Base-by-base conservation (phyloP, 805 yeast species). In the Limtongia smithiae region DNA sequence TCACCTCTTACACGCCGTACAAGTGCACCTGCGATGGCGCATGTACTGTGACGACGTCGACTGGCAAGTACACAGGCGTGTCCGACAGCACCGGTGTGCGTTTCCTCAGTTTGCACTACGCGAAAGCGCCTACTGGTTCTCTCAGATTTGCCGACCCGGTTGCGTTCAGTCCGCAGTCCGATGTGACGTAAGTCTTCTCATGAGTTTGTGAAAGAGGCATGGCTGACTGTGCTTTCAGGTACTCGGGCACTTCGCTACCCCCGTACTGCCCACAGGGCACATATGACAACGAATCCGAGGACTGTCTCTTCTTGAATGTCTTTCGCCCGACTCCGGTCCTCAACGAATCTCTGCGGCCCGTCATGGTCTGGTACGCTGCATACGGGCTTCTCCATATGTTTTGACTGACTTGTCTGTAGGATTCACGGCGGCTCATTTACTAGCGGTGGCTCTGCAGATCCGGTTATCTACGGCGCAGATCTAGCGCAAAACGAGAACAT, bases 371-470 rank as follows among this genome's bases (percentile, higher is more conserved):
- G 55, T 50, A 41, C 7, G 45, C 22, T 12, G 12, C 5, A 4
- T 34, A 4, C 4, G 15, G 15, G 18, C 17, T 8, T 9, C 12
- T 9, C 18, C 27, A n/a, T 34, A 31, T 7, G 9, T n/a, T 9
- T 17, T 11, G 15, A 12, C 14, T 17, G 27, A n/a, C 67, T 68
- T 1, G 58, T 59, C 36, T 54, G 62, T n/a, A 68, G 68, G 66
- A 60, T 69, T 33, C 69, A 68, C 46, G 73, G 73, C 12, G 73
- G 73, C 30, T 65, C 69, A 1, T 67, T 63, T 44, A 18, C 44
- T 3, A 58, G 57, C 20, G 70, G 71, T 11, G 55, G 66, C 39
- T 60, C 47, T 24, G 49, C 61, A n/a, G 63, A 60, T 36, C 58
- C 62, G 3, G 49, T 55, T 6, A 58, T 62, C 41, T 53, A 60